These are phyloP conservation scores for Arachnomyces sp. DNA, from an alignment of 2,329 filamentous ascomycete species.

Conservation along the genomic window DNA sequence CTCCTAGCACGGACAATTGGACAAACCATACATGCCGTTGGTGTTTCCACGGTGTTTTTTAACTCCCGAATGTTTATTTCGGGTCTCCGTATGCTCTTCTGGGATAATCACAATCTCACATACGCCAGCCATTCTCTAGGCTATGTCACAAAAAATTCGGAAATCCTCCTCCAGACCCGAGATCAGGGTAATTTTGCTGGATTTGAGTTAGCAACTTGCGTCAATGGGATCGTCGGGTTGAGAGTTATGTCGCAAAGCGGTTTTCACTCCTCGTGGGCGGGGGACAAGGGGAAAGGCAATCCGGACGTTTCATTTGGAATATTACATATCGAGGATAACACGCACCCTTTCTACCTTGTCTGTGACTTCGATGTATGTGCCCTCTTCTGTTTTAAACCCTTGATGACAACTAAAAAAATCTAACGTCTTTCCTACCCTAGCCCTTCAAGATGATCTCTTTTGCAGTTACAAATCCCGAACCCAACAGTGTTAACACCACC, in stretches of 20 bases:
- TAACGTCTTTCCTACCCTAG: too few relatives aligned
- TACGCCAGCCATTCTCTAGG: background rate
- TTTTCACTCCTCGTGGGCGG: background rate
- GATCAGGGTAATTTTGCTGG: background rate
- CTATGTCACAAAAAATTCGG: background rate
- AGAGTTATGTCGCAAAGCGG: background rate
- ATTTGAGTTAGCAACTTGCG: background rate
- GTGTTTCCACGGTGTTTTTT: background rate
- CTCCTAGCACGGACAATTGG: background rate
- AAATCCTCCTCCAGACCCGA: background rate
- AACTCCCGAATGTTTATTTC: slow-evolving; percentile 1
- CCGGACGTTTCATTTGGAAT: slow-evolving; percentile 1
- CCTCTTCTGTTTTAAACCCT: too few relatives aligned
- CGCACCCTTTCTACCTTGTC: too few relatives aligned
- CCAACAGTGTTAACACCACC: background rate
- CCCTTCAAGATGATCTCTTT: too few relatives aligned
- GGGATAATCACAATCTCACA: background rate
- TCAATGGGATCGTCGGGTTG: background rate
- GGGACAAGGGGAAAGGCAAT: background rate
- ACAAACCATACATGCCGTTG: background rate
- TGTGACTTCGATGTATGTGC: too few relatives aligned
- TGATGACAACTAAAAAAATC: too few relatives aligned
- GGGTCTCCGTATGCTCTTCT: background rate
- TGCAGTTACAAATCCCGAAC: too few relatives aligned
- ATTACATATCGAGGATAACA: background rate